Base-by-base conservation (phyloP, 352 stramenopile genomes). In the Globisporangium middletonii region DNA sequence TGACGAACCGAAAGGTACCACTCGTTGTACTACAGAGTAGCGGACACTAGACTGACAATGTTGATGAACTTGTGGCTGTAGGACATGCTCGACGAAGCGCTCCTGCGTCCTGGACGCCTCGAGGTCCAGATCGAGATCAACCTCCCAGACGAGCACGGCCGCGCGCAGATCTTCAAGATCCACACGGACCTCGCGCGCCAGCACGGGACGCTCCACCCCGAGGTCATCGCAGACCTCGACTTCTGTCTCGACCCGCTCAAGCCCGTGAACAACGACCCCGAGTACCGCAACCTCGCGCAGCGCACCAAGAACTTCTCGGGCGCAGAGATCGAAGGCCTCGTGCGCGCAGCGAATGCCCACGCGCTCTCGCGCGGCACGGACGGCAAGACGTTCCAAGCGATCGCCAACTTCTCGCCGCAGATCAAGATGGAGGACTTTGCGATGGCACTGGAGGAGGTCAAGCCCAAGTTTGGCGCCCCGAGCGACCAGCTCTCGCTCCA, bases 51-150 rank as follows among this genome's bases (percentile, higher is more conserved):
- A 46, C 42, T 46, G 4, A 35, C 30, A 35, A 8, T 57, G 35
- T 44, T 56, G 8, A 33, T 30, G 9, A 2, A 26, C 6, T 47
- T 30, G 15, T 12, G 3, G 12, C 35, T 54, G 13, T 47, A 85
- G 73, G 85, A 93, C 59, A 92, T 93, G 73, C 76, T 98, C 6
- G 96, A 99, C 72, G 95, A 98, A 75, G 97, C 97, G 18, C 72
- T 99, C 19, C 79, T 99, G 58, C 93, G 98, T 67, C 97, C 97
- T 9, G 97, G 97, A n/a, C 92, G 97, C 68, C 80, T 99, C 0
- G 97, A 99, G 70, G 94, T 99, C 28, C 97, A 99, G 69, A 97
- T 99, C 16, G 97, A 99, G 69, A 99, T 99, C 75, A 97, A 98
- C 44, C 71, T 99, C 27, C 97, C 97, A 0, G 94, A 99, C 71